A percentile compares a stretch with the other conserved stretches of the same genome.
phyloP scores from a whole-genome alignment of 1,284 basidiomycete genomes.

The Ustilago tritici region DNA sequence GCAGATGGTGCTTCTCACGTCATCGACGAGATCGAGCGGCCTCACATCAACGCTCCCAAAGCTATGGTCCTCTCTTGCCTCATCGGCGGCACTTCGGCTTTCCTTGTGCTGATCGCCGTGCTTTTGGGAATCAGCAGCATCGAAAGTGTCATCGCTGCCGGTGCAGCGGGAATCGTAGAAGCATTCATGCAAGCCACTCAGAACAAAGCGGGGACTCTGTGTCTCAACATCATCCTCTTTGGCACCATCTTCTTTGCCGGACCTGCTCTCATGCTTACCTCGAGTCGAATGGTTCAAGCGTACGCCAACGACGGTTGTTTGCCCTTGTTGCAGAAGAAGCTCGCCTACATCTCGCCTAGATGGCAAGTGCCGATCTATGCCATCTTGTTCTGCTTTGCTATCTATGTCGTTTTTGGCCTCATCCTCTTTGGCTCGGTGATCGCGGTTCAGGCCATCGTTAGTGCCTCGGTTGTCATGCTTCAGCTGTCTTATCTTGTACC shows the following conservation, averaged over 20 bases:
- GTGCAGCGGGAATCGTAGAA: constrained; percentile 30
- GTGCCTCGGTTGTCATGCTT: constrained; percentile 38
- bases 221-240: constrained; percentile 27
- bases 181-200: constrained; percentile 33
- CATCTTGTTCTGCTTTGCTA: constrained; percentile 23
- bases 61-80: constrained; percentile 49
- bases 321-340: constrained; percentile 29
- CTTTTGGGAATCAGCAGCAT: constrained; percentile 36
- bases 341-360: constrained; percentile 26
- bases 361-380: constrained; percentile 41
- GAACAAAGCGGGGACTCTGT: constrained; percentile 25
- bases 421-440: constrained; percentile 43
- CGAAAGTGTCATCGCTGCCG: constrained; percentile 30
- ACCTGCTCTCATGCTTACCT: constrained; percentile 41
- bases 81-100: constrained; percentile 36
- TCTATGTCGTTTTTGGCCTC: constrained; percentile 34
- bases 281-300: constrained; percentile 41
- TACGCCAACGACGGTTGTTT: constrained; percentile 44
- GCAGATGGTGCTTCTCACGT: constrained; percentile 47
- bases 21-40: constrained; percentile 47
- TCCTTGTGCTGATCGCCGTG: constrained; percentile 42
- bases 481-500: constrained; percentile 39
- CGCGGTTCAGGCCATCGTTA: constrained; percentile 35
- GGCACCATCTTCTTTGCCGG: constrained; percentile 39
- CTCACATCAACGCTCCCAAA: constrained; percentile 45